Evolutionary conservation across 306 rosid species (phyloP), one percentile per base, ranked within the genome.

Genomic region (Cicer yamashitae): DNA sequence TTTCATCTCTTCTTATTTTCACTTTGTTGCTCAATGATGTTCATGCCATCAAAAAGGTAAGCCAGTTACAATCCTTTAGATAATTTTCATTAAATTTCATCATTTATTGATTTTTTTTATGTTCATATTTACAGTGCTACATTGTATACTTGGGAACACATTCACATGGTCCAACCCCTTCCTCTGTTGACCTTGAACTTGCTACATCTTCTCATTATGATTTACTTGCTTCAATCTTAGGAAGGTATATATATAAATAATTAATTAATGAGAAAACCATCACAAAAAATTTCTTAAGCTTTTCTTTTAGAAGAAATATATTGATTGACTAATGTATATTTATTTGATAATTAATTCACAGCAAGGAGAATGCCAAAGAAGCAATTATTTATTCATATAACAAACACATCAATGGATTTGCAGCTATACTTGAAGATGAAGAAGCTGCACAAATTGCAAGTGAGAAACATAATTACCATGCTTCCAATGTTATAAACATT

Each of bases 331-430:
- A 34, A 13, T 66, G 17, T 58, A 3, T 44, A 34, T 67, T 54
- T 1, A 51, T 64, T 0, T 25, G 34, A 25, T 25, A 25, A 25
- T 37, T 54, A 54, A 48, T 80, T 72, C 20, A 40, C 82, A 84
- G 87, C 45, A 50, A 80, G 58, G 85, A 84, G 67, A 77, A 63
- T 20, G 84, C 85, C 1, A 80, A 77, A 67, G 82, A 80, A 54
- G 78, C 84, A 54, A 84, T 77, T 1, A 44, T 84, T 60, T 91
- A 93, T 84, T 91, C 98, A 3, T 82, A 82, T 14, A 82, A 82
- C 58, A 71, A 18, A 57, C 78, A 82, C 58, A 71, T 82, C 14
- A 82, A 82, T 82, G 85, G 85, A 43, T 82, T 76, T 57, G 85
- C 85, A 20, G 85, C 82, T 7, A 38, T 61, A 6, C 78, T 82